phyloP scores from a whole-genome alignment of 208 protist genomes.

The Acanthamoeba quina region DNA sequence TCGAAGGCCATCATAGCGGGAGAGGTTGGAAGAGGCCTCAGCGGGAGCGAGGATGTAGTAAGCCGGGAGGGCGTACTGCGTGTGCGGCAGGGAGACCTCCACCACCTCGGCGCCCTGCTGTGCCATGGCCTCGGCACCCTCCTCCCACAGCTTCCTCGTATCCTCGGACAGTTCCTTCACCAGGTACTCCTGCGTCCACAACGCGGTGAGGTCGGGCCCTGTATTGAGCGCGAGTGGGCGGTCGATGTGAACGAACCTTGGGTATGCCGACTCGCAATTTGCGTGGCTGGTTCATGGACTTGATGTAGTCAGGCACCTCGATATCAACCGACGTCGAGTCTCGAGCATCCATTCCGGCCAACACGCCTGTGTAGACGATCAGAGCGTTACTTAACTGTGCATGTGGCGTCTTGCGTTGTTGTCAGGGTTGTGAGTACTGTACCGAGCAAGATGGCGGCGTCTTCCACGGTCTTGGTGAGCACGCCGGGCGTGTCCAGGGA shows the following conservation, averaged over 20 bases:
- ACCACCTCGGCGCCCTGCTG: slow-evolving; percentile 78
- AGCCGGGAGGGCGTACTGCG: slow-evolving; percentile 78
- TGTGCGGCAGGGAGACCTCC: slow-evolving; percentile 80
- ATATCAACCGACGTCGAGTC: slow-evolving; percentile 79
- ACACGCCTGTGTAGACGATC: background rate
- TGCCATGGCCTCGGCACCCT: slow-evolving; percentile 60
- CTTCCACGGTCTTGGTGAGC: slow-evolving; percentile 75
- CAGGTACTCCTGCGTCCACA: slow-evolving; percentile 77
- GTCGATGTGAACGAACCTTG: background rate
- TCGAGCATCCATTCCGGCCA: slow-evolving; percentile 58
- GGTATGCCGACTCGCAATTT: slow-evolving; percentile 82
- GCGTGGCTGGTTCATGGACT: slow-evolving; percentile 8
- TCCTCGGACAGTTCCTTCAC: slow-evolving; percentile 75
- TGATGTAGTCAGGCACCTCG: background rate
- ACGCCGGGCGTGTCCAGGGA: slow-evolving; percentile 86
- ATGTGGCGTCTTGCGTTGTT: too few relatives aligned
- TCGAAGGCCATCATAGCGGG: slow-evolving; percentile 84
- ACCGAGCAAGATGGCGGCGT: slow-evolving; percentile 75
- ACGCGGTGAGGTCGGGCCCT: background rate
- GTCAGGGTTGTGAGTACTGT: background rate
- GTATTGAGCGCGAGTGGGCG: background rate
- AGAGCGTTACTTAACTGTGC: background rate
- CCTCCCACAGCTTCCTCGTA: slow-evolving; percentile 77
- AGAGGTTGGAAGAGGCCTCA: slow-evolving; percentile 85
- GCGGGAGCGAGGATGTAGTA: slow-evolving; percentile 87